Conservation (phyloP, 1,139 yeast genomes). For the Entelexis paramagnoliae region DNA sequence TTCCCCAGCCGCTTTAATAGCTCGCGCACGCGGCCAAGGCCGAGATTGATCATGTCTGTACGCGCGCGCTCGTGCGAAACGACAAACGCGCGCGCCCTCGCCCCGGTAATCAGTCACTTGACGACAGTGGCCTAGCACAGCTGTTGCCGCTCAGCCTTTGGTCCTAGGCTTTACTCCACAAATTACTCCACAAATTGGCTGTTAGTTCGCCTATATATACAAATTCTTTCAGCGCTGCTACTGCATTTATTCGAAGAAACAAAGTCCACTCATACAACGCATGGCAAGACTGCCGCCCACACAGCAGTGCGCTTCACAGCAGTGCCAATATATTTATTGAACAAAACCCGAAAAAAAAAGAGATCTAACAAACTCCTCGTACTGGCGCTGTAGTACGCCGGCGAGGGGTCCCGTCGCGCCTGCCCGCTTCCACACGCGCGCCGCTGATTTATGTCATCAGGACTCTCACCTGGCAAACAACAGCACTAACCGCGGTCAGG, state of each 20-base stretch:
- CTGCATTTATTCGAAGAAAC: too few relatives aligned
- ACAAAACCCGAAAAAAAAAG: too few relatives aligned
- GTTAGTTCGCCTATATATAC: too few relatives aligned
- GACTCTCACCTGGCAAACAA: not conserved
- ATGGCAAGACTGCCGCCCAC: too few relatives aligned
- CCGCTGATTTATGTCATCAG: slow-evolving; percentile 6
- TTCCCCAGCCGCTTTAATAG: slow-evolving; percentile 54
- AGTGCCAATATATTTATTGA: too few relatives aligned
- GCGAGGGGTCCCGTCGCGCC: not conserved
- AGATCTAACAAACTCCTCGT: not conserved
- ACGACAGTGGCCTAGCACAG: too few relatives aligned
- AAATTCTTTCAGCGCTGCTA: too few relatives aligned
- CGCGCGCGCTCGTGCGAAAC: not conserved
- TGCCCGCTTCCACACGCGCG: not conserved
- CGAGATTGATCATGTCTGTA: slow-evolving; percentile 42
- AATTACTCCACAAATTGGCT: too few relatives aligned
- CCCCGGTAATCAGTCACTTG: not conserved
- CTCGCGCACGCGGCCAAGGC: slow-evolving; percentile 49
- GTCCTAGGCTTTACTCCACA: too few relatives aligned
- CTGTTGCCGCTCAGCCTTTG: too few relatives aligned
- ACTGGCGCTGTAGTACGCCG: not conserved
- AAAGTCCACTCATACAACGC: too few relatives aligned
- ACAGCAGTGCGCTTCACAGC: too few relatives aligned
- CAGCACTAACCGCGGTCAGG: not conserved
- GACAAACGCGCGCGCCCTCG: not conserved